phyloP scores from a whole-genome alignment of 2,329 filamentous ascomycete genomes.

The Neonectria faginata region DNA sequence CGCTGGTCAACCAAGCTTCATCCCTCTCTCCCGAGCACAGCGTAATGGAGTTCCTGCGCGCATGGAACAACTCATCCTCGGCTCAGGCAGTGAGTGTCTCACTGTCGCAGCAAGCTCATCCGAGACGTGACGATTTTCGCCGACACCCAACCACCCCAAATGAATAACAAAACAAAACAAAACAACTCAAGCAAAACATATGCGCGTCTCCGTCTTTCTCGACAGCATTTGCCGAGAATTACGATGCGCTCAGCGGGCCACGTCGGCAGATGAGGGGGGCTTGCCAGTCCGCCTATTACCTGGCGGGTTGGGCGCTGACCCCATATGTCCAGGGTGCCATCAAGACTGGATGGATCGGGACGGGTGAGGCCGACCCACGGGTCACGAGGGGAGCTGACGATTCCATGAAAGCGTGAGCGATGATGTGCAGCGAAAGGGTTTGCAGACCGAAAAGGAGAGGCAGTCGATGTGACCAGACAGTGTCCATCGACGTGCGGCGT shows the following conservation, averaged over 20 bases:
- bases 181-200: background rate
- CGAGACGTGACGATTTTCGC: constrained; percentile 3
- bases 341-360: constrained; percentile 6
- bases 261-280: constrained; percentile 14
- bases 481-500: constrained; percentile 12
- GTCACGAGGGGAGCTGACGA: constrained; percentile 10
- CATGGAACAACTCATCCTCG: constrained; percentile 24
- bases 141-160: constrained; percentile 19
- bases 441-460: constrained; percentile 9
- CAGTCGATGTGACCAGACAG: constrained; percentile 5
- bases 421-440: constrained; percentile 19
- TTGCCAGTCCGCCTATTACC: constrained; percentile 11
- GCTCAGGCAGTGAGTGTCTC: constrained; percentile 2
- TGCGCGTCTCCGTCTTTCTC: constrained; percentile 5
- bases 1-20: constrained; percentile 11
- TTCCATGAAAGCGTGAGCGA: constrained; percentile 11
- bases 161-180: constrained; percentile 11
- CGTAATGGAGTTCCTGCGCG: constrained; percentile 16
- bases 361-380: constrained; percentile 1
- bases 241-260: constrained; percentile 12
- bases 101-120: constrained; percentile 1
- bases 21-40: constrained; percentile 17
- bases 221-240: constrained; percentile 1
- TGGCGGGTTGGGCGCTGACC: constrained; percentile 15
- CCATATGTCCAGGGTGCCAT: constrained; percentile 12